Base-by-base conservation (phyloP, 106 monocot genomes). In the Allium cepa region DNA sequence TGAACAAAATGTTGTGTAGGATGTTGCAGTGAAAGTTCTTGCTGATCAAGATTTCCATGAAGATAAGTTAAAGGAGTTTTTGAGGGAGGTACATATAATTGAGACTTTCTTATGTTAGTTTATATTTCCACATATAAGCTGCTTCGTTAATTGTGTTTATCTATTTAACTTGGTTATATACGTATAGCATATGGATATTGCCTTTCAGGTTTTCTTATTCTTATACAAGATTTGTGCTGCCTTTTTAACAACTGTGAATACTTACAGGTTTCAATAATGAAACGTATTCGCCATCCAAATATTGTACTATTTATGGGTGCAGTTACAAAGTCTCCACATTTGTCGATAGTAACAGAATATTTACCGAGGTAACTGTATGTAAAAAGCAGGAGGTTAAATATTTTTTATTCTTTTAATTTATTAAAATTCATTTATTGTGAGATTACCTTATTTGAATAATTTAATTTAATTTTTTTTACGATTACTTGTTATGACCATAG, bases 281-380 rank as follows among this genome's bases (percentile, higher is more conserved):
- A 83, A 59, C 80, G 82, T 49, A 78, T 85, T 62, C 79, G 92
- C 11, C 88, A 92, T 85, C 92, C 92, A 69, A 92, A 87, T 72
- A 71, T 92, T 13, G 85, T 92, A 17, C 56, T 92, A 50, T 92
- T 92, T 58, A 92, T 92, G 92, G 92, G 92, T 63, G 92, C 92
- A 15, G 92, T 92, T 7, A 92, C 88, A 53, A 78, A 85, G 51
- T 70, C 70, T 11, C 92, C 92, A 56, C 84, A 88, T 78, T 61
- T 92, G 47, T 92, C 88, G 45, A 92, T 92, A 75, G 83, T 92
- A 11, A 92, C 88, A 27, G 92, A 92, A 71, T 92, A 88, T 85
- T 49, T 92, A 52, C 88, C 88, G 8, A 92, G 92, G 92, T 88
- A 77, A 73, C 56, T 49, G 46, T 49, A 9, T 64, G 5, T 59